Evolutionary conservation across 352 stramenopile genomes (phyloP).

Genomic region (Blastocystis sp.): DNA sequence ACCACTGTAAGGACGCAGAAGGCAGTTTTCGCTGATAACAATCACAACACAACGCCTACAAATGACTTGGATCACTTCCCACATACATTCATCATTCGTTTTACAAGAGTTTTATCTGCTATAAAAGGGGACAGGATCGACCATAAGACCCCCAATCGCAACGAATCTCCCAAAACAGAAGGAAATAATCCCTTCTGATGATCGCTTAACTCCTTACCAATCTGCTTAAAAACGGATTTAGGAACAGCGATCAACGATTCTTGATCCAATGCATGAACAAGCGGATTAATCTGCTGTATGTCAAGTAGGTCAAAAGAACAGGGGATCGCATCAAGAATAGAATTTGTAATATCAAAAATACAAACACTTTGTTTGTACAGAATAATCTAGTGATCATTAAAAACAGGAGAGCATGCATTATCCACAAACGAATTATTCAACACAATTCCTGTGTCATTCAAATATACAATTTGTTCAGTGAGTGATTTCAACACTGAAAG

Average conservation of each 20-base stretch:
- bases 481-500: background rate
- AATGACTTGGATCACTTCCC: background rate
- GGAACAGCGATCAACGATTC: background rate
- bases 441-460: background rate
- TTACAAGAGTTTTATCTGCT: background rate
- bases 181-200: background rate
- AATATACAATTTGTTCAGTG: background rate
- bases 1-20: no score
- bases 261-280: background rate
- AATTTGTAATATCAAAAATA: constrained; percentile 31
- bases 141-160: background rate
- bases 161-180: background rate
- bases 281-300: background rate
- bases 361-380: background rate
- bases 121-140: background rate
- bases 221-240: background rate
- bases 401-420: background rate
- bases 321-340: constrained; percentile 10
- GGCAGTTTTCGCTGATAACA: background rate
- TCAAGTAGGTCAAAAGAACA: background rate
- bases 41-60: background rate
- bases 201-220: background rate
- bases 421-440: constrained; percentile 12
- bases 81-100: background rate
- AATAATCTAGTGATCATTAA: background rate